Percentiles rank a stretch among this genome's conserved stretches.
Evolutionary conservation across 306 rosid species (phyloP).

Genomic region (Cucumis cinereus): DNA sequence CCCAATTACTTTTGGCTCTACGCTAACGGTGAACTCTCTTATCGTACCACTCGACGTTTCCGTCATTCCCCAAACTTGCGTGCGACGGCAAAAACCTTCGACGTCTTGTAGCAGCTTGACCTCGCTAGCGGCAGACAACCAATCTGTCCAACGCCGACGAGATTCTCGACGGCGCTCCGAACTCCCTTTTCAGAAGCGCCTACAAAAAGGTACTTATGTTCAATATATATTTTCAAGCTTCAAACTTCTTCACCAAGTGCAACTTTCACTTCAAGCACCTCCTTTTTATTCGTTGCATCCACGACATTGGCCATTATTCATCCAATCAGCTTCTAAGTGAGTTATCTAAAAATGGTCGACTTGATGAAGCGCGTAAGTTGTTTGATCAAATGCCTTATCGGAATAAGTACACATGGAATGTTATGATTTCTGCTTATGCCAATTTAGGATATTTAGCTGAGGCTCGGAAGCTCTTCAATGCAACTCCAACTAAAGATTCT

Average conservation of each 20-base stretch:
- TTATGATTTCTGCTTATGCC: conserved; percentile 59
- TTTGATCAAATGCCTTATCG: conserved; percentile 53
- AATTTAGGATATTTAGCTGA: conserved; percentile 47
- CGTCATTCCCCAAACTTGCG: too few species aligned
- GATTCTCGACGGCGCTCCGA: neutral
- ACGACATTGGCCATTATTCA: conserved; percentile 11
- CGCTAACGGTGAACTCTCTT: too few species aligned
- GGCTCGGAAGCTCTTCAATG: conserved; percentile 51
- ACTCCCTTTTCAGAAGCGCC: neutral
- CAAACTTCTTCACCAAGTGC: conserved; percentile 4
- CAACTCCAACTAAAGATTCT: conserved; percentile 27
- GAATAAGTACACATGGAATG: conserved; percentile 73
- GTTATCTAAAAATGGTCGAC: conserved; percentile 38
- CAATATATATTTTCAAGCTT: conserved; percentile 21
- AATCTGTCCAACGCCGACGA: neutral
- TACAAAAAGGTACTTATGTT: conserved; percentile 17
- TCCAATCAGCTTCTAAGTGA: conserved; percentile 33
- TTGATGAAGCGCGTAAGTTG: conserved; percentile 55
- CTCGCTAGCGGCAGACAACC: neutral
- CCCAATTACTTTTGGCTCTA: too few species aligned
- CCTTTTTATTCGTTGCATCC: conserved; percentile 6
- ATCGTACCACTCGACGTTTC: too few species aligned
- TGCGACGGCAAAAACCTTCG: too few species aligned
- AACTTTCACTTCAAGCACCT: conserved; percentile 13
- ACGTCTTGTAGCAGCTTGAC: neutral